Evolutionary conservation across 2,329 filamentous ascomycete species (phyloP).

Genomic region (Teratosphaeria epicoccoides): DNA sequence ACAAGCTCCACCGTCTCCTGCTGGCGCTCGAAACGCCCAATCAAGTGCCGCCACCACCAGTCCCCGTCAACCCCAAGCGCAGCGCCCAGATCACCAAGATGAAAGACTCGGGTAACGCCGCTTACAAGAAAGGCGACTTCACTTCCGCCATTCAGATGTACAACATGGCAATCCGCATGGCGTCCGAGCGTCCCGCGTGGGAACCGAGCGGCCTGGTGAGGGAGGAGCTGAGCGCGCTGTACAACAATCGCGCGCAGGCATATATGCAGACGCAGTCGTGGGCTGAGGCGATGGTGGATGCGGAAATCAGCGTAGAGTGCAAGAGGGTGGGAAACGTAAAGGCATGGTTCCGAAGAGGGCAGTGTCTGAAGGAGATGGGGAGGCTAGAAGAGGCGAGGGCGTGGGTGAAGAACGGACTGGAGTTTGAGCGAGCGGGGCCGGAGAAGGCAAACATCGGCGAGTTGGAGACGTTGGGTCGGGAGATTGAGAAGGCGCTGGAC

Average conservation of each 20-base stretch:
- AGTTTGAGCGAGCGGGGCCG: constrained; percentile 38
- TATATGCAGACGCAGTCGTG: constrained; percentile 73
- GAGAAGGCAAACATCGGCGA: constrained; percentile 22
- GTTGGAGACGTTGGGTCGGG: constrained; percentile 20
- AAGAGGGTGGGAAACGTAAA: constrained; percentile 82
- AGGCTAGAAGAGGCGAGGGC: constrained; percentile 68
- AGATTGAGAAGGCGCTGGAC: constrained; percentile 15
- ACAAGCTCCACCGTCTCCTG: constrained; percentile 65
- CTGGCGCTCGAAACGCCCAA: constrained; percentile 51
- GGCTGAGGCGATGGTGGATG: constrained; percentile 79
- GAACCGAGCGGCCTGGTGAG: constrained; percentile 73
- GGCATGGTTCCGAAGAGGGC: constrained; percentile 83
- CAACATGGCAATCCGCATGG: constrained; percentile 82
- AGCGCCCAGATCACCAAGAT: constrained; percentile 80
- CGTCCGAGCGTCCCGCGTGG: constrained; percentile 69
- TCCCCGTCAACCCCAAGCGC: constrained; percentile 88
- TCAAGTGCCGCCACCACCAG: constrained; percentile 66
- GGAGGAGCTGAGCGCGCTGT: constrained; percentile 71
- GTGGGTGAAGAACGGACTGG: constrained; percentile 66
- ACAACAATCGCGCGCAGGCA: constrained; percentile 81
- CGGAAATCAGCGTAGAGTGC: constrained; percentile 76
- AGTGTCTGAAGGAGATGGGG: constrained; percentile 84
- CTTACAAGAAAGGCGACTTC: constrained; percentile 68
- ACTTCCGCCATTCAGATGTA: constrained; percentile 72
- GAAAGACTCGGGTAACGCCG: constrained; percentile 72